phyloP scores from a whole-genome alignment of 1,139 yeast species.

The Hanseniaspora gamundiae region DNA sequence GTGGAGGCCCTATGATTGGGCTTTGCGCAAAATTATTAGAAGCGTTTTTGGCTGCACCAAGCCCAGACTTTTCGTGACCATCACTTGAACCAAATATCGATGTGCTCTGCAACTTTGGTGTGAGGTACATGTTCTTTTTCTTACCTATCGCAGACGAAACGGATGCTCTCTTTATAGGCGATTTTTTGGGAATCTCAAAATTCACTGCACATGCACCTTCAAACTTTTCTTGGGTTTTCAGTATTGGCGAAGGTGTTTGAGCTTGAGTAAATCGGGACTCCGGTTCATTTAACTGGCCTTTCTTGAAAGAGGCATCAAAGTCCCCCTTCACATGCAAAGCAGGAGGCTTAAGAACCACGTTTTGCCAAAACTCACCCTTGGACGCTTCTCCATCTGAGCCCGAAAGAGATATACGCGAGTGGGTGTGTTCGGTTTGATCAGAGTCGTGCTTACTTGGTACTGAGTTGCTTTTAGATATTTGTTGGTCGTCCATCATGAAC shows the following conservation, averaged over 20 bases:
- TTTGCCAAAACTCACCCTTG: neutral
- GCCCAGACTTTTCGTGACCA: too few relatives aligned
- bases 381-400: neutral
- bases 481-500: too few relatives aligned
- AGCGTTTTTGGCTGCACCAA: neutral
- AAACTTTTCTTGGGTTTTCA: conserved; percentile 23
- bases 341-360: neutral
- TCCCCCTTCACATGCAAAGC: neutral
- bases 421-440: too few relatives aligned
- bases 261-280: conserved; percentile 16
- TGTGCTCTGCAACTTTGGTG: neutral
- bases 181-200: neutral
- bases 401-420: too few relatives aligned
- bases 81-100: neutral
- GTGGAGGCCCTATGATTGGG: neutral
- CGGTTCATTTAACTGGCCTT: conserved; percentile 8
- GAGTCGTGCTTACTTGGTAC: too few relatives aligned
- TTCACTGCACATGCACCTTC: conserved; percentile 8
- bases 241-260: conserved; percentile 28
- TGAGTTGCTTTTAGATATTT: too few relatives aligned
- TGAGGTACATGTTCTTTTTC: neutral
- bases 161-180: neutral
- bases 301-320: neutral
- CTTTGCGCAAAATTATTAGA: neutral
- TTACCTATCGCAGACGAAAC: neutral